phyloP scores from a whole-genome alignment of 1,284 basidiomycete species.

The Anthracocystis setariae region DNA sequence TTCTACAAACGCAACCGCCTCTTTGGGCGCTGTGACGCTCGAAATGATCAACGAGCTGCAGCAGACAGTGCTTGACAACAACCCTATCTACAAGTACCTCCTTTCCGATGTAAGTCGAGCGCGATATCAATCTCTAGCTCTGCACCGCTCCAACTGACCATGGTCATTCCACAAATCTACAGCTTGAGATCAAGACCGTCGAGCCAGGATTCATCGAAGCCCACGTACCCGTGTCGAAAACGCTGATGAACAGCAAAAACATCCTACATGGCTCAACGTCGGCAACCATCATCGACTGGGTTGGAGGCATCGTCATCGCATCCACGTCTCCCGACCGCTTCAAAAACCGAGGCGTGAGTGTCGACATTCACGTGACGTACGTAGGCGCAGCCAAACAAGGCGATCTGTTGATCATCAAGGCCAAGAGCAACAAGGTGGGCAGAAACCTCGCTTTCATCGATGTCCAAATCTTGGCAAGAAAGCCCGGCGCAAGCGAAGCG shows the following conservation, averaged over 20 bases:
- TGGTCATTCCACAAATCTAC: background rate
- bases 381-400: slow-evolving; percentile 45
- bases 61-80: slow-evolving; percentile 37
- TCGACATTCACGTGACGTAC: slow-evolving; percentile 55
- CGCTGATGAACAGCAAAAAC: slow-evolving; percentile 48
- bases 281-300: slow-evolving; percentile 55
- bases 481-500: slow-evolving; percentile 20
- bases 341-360: slow-evolving; percentile 43
- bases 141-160: background rate
- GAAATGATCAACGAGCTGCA: slow-evolving; percentile 49
- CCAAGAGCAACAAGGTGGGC: slow-evolving; percentile 46
- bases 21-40: slow-evolving; percentile 24
- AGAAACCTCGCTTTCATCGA: slow-evolving; percentile 51
- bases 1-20: background rate
- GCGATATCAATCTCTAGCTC: too few relatives aligned
- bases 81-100: slow-evolving; percentile 53
- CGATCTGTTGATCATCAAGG: slow-evolving; percentile 49
- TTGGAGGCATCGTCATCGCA: slow-evolving; percentile 53
- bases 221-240: slow-evolving; percentile 33
- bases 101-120: slow-evolving; percentile 39
- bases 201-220: slow-evolving; percentile 37
- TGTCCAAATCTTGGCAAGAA: slow-evolving; percentile 40
- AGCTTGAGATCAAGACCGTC: slow-evolving; percentile 38
- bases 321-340: slow-evolving; percentile 34
- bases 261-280: slow-evolving; percentile 56